Percentiles rank a stretch among this genome's conserved stretches.
Evolutionary conservation across 2,329 filamentous ascomycete genomes (phyloP).

Genomic region (Sclerotinia subarctica): DNA sequence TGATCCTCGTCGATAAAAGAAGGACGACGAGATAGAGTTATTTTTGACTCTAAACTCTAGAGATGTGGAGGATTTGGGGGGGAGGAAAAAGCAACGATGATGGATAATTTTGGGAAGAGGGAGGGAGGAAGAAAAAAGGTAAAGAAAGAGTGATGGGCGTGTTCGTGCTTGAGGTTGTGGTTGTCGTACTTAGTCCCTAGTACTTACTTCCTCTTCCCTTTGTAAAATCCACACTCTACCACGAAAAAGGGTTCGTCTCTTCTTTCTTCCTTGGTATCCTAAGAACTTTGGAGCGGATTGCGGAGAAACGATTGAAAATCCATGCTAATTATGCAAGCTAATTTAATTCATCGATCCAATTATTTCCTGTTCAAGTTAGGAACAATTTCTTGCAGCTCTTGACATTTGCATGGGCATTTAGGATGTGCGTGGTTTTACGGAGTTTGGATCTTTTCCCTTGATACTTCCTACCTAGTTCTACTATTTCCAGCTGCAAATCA

Average conservation of each 20-base stretch:
- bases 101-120: neutral
- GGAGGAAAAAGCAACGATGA: slow-evolving; percentile 4
- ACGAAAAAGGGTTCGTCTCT: slow-evolving; percentile 9
- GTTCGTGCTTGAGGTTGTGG: neutral
- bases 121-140: neutral
- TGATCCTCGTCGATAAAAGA: slow-evolving; percentile 21
- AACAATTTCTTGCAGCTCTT: neutral
- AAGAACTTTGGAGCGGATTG: neutral
- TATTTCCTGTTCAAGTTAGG: neutral
- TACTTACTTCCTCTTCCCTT: neutral
- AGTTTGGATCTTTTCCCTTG: neutral
- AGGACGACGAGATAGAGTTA: slow-evolving; percentile 21
- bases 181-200: neutral
- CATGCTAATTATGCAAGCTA: neutral
- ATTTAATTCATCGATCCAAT: neutral
- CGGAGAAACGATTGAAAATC: neutral
- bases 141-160: neutral
- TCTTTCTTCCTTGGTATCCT: neutral
- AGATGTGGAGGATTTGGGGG: neutral
- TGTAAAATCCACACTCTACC: neutral
- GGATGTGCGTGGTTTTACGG: too few relatives aligned
- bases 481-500: neutral
- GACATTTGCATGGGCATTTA: neutral
- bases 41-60: neutral
- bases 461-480: neutral